Conservation (phyloP, 2,329 filamentous ascomycete species). For the Penicillium sp. region DNA sequence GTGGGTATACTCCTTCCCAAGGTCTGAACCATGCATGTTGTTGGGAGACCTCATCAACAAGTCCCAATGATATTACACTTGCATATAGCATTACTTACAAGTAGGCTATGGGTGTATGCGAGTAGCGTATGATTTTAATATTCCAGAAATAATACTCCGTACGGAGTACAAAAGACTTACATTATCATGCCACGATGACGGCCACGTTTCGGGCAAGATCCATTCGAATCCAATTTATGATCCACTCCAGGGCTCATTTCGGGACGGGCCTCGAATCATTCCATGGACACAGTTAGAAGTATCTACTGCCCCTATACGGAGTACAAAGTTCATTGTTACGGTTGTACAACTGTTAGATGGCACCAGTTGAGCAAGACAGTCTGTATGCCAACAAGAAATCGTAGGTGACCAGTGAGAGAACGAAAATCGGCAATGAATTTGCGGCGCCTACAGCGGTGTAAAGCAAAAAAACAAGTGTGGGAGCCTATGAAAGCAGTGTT, state of each 20-base stretch:
- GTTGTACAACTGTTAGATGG: background rate
- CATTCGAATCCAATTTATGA: background rate
- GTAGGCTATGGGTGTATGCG: background rate
- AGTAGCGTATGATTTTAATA: background rate
- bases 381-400: background rate
- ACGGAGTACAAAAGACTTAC: background rate
- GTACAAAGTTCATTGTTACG: too few species aligned
- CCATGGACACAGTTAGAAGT: conserved; percentile 2
- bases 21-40: too few species aligned
- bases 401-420: background rate
- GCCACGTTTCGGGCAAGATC: conserved; percentile 12
- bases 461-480: conserved; percentile 3
- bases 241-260: conserved; percentile 11
- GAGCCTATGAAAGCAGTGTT: conserved; percentile 21
- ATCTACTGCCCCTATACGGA: too few species aligned
- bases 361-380: background rate
- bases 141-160: background rate
- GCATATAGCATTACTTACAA: too few species aligned
- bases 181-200: conserved; percentile 5
- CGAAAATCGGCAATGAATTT: conserved; percentile 13
- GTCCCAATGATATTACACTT: too few species aligned
- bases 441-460: conserved; percentile 23
- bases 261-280: conserved; percentile 22
- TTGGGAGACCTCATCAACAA: too few species aligned
- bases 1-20: background rate